phyloP scores from a whole-genome alignment of 352 stramenopile species.

The Halophytophthora batemanensis region DNA sequence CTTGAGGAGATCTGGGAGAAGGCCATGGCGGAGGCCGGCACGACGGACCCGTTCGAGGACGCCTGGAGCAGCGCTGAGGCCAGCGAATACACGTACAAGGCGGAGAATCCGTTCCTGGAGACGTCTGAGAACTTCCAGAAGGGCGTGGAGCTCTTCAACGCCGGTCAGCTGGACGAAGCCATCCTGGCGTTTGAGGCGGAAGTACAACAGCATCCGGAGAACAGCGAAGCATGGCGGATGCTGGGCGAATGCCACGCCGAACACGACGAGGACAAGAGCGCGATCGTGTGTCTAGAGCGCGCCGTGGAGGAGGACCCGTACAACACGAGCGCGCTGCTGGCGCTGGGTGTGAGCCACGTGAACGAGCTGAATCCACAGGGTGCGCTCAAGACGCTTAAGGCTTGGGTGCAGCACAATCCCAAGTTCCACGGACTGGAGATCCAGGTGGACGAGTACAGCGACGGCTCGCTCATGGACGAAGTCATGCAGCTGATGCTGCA shows the following conservation, averaged over 20 bases:
- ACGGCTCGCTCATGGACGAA: constrained; percentile 90
- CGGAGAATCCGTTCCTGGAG: constrained; percentile 68
- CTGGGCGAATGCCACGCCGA: constrained; percentile 94
- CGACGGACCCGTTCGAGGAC: constrained; percentile 77
- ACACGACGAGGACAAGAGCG: constrained; percentile 95
- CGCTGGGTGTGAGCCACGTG: constrained; percentile 94
- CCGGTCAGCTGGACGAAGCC: constrained; percentile 90
- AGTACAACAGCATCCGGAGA: constrained; percentile 91
- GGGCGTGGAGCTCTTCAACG: constrained; percentile 82
- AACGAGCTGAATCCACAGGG: constrained; percentile 95
- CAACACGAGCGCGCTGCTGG: constrained; percentile 90
- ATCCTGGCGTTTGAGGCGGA: constrained; percentile 95
- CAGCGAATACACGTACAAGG: constrained; percentile 69
- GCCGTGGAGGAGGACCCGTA: constrained; percentile 95
- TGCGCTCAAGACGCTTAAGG: constrained; percentile 92
- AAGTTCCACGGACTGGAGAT: constrained; percentile 95
- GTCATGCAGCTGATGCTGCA: constrained; percentile 95
- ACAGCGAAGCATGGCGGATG: constrained; percentile 94
- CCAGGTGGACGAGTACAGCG: constrained; percentile 83
- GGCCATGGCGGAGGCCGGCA: constrained; percentile 62
- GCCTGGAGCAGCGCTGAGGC: constrained; percentile 50
- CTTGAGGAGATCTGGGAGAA: constrained; percentile 79
- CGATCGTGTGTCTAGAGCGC: constrained; percentile 93
- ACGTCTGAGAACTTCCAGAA: constrained; percentile 71
- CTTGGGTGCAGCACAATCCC: constrained; percentile 96